These are phyloP conservation scores for Rhizopus delemar DNA, from an alignment of 371 early-diverging fungal genomes.

Conservation along the genomic window DNA sequence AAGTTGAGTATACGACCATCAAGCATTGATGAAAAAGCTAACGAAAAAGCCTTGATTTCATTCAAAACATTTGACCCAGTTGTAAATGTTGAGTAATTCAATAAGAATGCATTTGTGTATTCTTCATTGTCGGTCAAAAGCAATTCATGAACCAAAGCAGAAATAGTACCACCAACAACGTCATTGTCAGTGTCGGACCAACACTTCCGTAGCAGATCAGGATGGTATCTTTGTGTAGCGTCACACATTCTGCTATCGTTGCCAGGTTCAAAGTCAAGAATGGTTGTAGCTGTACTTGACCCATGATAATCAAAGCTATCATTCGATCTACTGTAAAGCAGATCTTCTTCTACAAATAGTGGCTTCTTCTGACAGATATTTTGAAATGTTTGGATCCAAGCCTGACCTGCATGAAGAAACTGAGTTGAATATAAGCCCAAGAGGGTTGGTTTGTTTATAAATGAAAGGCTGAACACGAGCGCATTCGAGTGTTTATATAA, in stretches of 20 bases:
- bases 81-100: constrained; percentile 63
- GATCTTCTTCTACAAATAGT: constrained; percentile 1
- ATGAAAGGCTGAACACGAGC: constrained; percentile 19
- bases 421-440: constrained; percentile 24
- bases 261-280: background rate
- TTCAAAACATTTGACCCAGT: constrained; percentile 49
- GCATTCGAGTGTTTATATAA: constrained; percentile 10
- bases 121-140: constrained; percentile 28
- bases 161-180: constrained; percentile 60
- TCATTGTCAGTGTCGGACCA: constrained; percentile 5
- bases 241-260: constrained; percentile 18
- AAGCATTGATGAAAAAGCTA: background rate
- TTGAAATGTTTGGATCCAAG: constrained; percentile 16
- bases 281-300: background rate
- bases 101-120: constrained; percentile 51
- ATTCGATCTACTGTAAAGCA: constrained; percentile 9
- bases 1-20: constrained; percentile 28
- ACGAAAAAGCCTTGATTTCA: constrained; percentile 50
- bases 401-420: constrained; percentile 13
- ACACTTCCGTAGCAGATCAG: constrained; percentile 15
- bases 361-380: background rate
- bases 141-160: constrained; percentile 69
- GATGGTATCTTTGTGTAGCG: constrained; percentile 28
- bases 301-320: constrained; percentile 4
- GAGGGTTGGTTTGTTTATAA: constrained; percentile 5